A percentile compares a stretch with the other conserved stretches of the same genome.
Evolutionary conservation across 1,284 basidiomycete genomes (phyloP).

Genomic region (Microbotryum intermedium): DNA sequence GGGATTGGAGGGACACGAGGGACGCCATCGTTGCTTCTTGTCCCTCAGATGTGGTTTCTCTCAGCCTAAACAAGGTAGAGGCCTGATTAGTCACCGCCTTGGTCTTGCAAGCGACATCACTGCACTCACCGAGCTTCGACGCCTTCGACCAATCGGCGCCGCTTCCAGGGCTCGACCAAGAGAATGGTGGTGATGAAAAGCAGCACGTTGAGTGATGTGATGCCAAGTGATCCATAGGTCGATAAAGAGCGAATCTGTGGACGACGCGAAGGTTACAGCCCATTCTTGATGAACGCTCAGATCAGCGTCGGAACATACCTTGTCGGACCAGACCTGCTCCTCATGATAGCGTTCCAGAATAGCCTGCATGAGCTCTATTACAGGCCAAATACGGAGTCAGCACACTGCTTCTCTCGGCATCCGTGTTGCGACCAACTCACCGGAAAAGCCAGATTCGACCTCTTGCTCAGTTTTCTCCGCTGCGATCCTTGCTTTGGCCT

Average conservation of each 20-base stretch:
- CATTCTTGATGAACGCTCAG: too few relatives aligned
- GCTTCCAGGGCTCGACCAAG: slow-evolving; percentile 89
- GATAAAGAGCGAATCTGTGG: slow-evolving; percentile 67
- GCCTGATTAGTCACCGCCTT: too few relatives aligned
- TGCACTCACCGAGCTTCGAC: slow-evolving; percentile 53
- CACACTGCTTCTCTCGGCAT: too few relatives aligned
- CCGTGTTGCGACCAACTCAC: slow-evolving; percentile 14
- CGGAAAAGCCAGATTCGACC: slow-evolving; percentile 71
- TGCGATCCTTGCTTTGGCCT: slow-evolving; percentile 55
- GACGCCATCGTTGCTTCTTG: slow-evolving; percentile 19
- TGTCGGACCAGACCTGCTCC: slow-evolving; percentile 95
- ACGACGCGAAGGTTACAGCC: not conserved
- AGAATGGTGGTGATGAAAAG: slow-evolving; percentile 81
- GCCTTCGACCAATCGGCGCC: slow-evolving; percentile 67
- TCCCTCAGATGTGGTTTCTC: slow-evolving; percentile 8
- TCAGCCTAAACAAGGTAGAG: slow-evolving; percentile 7
- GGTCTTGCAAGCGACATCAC: rapidly evolving
- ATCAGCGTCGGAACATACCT: slow-evolving; percentile 40
- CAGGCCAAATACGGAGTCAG: not conserved
- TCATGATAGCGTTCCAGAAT: slow-evolving; percentile 86
- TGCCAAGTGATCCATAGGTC: slow-evolving; percentile 77
- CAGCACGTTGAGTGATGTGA: slow-evolving; percentile 70
- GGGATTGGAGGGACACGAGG: slow-evolving; percentile 11
- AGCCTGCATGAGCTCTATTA: slow-evolving; percentile 60
- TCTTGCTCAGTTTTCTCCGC: slow-evolving; percentile 61